A percentile compares a stretch with the other conserved stretches of the same genome.
These are phyloP conservation scores for Diplodia intermedia DNA, from an alignment of 2,329 filamentous ascomycete genomes.

Conservation along the genomic window DNA sequence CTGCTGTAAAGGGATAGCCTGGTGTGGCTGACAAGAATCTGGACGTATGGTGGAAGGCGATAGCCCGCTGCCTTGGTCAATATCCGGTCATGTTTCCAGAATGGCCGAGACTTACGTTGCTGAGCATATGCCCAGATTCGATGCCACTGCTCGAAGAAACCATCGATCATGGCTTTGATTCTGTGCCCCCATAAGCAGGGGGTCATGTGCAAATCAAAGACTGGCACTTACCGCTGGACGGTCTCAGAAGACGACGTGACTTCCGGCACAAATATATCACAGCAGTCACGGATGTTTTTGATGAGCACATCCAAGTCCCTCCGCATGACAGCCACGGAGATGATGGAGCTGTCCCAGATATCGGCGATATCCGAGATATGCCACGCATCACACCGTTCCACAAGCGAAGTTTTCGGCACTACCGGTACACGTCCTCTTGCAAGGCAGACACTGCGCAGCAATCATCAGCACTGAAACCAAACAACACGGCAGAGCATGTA, in stretches of 20 bases:
- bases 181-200: constrained; percentile 38
- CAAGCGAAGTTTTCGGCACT: constrained; percentile 69
- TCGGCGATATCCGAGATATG: constrained; percentile 69
- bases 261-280: constrained; percentile 21
- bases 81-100: constrained; percentile 53
- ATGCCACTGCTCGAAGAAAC: constrained; percentile 71
- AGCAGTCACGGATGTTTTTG: constrained; percentile 19
- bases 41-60: constrained; percentile 74
- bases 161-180: constrained; percentile 61
- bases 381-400: constrained; percentile 74
- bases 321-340: constrained; percentile 73
- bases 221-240: constrained; percentile 17
- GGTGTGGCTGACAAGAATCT: constrained; percentile 76
- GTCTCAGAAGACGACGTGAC: constrained; percentile 26
- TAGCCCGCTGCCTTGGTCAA: constrained; percentile 33
- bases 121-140: constrained; percentile 59
- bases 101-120: constrained; percentile 55
- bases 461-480: background rate
- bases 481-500: background rate
- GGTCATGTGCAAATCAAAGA: background rate
- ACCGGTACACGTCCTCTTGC: constrained; percentile 73
- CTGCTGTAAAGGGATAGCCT: constrained; percentile 76
- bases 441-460: constrained; percentile 62
- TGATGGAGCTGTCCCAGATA: constrained; percentile 71
- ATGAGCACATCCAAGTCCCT: constrained; percentile 59